Evolutionary conservation across 2,329 filamentous ascomycete species (phyloP).

Genomic region (Colletotrichum filicis): DNA sequence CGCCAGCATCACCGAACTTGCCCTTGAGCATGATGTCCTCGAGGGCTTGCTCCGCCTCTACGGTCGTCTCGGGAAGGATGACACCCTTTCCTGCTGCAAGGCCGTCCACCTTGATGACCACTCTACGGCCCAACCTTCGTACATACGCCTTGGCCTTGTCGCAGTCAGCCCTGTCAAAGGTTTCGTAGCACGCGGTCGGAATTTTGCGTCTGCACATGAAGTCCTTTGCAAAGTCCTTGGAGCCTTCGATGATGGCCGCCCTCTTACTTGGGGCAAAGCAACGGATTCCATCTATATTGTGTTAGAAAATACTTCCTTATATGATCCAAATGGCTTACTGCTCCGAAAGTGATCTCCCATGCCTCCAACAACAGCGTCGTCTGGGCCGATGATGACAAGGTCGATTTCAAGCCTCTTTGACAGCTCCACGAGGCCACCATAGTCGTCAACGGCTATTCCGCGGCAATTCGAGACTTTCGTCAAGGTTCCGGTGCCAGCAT

Average conservation of each 20-base stretch:
- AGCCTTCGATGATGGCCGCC: constrained; percentile 92
- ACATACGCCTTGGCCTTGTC: constrained; percentile 79
- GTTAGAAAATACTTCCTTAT: neutral
- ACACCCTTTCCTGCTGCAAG: constrained; percentile 96
- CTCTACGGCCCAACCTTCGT: constrained; percentile 74
- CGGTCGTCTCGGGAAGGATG: constrained; percentile 83
- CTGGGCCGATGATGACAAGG: constrained; percentile 89
- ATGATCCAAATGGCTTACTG: neutral
- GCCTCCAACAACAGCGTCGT: constrained; percentile 92
- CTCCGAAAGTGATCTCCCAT: constrained; percentile 84
- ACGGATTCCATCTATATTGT: constrained; percentile 69
- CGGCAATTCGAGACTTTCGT: constrained; percentile 79
- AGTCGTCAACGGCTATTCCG: constrained; percentile 79
- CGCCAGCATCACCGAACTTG: constrained; percentile 87
- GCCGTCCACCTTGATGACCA: constrained; percentile 95
- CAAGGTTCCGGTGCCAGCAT: constrained; percentile 80
- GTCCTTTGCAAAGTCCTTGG: constrained; percentile 97
- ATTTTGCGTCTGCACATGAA: constrained; percentile 95
- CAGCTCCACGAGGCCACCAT: constrained; percentile 79
- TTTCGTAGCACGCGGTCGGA: constrained; percentile 90
- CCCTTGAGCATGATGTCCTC: constrained; percentile 91
- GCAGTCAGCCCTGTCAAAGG: constrained; percentile 77
- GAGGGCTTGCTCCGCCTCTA: constrained; percentile 84
- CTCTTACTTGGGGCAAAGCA: constrained; percentile 88
- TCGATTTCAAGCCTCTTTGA: constrained; percentile 80